A percentile compares a stretch with the other conserved stretches of the same genome.
Conservation (phyloP, 192 early-diverging fungal species). For the Chytriomyces confervae region DNA sequence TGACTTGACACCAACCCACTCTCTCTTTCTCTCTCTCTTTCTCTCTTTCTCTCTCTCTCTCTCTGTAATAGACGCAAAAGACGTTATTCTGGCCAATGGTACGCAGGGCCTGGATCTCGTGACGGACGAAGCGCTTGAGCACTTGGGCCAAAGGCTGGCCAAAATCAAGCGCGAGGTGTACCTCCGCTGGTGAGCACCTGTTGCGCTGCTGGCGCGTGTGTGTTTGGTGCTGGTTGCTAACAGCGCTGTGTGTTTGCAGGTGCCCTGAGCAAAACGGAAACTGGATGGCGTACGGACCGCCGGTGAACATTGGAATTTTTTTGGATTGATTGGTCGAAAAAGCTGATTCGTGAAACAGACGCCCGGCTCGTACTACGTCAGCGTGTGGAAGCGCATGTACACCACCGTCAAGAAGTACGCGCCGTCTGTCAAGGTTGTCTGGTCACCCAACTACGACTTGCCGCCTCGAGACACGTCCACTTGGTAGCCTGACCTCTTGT, state of each 20-base stretch:
- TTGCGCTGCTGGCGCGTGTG: too few species aligned
- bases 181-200: background rate
- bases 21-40: background rate
- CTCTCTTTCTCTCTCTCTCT: background rate
- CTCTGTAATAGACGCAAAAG: conserved; percentile 2
- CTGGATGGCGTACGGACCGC: conserved; percentile 23
- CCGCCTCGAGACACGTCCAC: background rate
- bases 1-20: background rate
- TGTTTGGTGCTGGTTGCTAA: too few species aligned
- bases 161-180: background rate
- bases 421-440: conserved; percentile 8
- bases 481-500: background rate
- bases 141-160: background rate
- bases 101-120: conserved; percentile 16
- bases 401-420: conserved; percentile 1
- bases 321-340: too few species aligned
- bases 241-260: too few species aligned
- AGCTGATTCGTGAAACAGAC: too few species aligned
- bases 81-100: background rate
- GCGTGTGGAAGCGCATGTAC: conserved; percentile 24
- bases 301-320: background rate
- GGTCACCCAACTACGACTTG: conserved; percentile 30
- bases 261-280: conserved; percentile 4
- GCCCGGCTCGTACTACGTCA: background rate
- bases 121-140: conserved; percentile 12